phyloP scores from a whole-genome alignment of 495 filamentous ascomycete species.

The Penicillium dipodomyicola region DNA sequence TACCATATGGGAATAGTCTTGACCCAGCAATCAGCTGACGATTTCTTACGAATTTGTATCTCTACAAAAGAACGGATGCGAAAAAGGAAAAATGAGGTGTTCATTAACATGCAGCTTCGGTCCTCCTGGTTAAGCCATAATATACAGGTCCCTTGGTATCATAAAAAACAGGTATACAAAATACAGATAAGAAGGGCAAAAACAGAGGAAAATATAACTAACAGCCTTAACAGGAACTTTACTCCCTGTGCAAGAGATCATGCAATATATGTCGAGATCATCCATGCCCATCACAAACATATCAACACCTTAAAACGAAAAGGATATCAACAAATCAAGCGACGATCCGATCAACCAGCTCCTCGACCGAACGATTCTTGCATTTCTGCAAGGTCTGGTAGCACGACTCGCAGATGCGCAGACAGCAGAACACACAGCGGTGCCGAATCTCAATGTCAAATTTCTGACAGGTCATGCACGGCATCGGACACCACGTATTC shows the following conservation, averaged over 20 bases:
- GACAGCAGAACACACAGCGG: constrained; percentile 49
- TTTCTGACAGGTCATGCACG: constrained; percentile 52
- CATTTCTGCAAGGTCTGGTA: constrained; percentile 39
- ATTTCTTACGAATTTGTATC: neutral
- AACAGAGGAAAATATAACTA: constrained; percentile 4
- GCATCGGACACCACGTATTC: constrained; percentile 47
- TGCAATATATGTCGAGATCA: constrained; percentile 1
- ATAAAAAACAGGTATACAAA: constrained; percentile 20
- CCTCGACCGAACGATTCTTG: constrained; percentile 35
- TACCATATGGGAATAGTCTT: neutral
- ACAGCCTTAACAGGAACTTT: neutral
- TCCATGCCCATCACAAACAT: neutral
- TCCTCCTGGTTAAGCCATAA: constrained; percentile 17
- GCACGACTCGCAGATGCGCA: constrained; percentile 47
- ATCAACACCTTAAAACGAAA: neutral
- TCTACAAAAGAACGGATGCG: neutral
- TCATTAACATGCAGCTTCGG: constrained; percentile 20
- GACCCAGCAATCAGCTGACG: neutral
- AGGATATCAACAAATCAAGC: neutral
- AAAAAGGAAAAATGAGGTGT: neutral
- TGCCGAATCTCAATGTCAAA: constrained; percentile 43
- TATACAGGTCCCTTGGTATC: constrained; percentile 31
- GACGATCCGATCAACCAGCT: constrained; percentile 29
- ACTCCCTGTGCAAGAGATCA: neutral
- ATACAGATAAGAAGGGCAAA: constrained; percentile 5